These are phyloP conservation scores for Vaccinium myrtillus DNA, from an alignment of 148 eudicot genomes.

Conservation along the genomic window DNA sequence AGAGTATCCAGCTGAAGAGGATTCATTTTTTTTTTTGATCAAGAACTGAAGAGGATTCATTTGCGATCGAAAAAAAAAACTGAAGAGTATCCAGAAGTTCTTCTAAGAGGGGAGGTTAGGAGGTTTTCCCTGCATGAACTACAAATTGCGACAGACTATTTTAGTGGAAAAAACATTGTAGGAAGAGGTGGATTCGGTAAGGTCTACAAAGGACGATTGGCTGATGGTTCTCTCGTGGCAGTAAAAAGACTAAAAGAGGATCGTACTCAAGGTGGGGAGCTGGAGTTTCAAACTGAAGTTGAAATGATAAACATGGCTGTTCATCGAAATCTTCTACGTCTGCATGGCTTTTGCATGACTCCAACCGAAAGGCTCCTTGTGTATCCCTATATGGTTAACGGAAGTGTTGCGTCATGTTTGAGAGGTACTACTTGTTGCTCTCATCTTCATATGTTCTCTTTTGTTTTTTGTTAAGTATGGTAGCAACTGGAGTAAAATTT, in stretches of 20 bases:
- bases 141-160: constrained; percentile 70
- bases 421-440: not conserved
- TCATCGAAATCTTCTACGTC: constrained; percentile 68
- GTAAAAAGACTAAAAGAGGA: constrained; percentile 81
- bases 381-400: not conserved
- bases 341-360: constrained; percentile 69
- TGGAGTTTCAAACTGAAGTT: constrained; percentile 83
- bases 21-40: no score
- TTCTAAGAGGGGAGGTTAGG: constrained; percentile 57
- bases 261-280: constrained; percentile 66
- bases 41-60: constrained; percentile 85
- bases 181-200: constrained; percentile 89
- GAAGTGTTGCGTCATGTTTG: not conserved
- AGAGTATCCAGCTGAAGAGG: constrained; percentile 65
- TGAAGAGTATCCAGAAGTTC: constrained; percentile 79
- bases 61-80: no score
- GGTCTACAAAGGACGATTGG: constrained; percentile 78
- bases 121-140: constrained; percentile 72
- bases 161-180: constrained; percentile 59
- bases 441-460: not conserved
- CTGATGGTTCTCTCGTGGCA: constrained; percentile 75
- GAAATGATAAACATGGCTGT: constrained; percentile 91
- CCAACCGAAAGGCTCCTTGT: not conserved
- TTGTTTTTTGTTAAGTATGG: not conserved
- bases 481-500: no score